Conservation (phyloP, 331 rosid species). For the Phaseolus coccineus region DNA sequence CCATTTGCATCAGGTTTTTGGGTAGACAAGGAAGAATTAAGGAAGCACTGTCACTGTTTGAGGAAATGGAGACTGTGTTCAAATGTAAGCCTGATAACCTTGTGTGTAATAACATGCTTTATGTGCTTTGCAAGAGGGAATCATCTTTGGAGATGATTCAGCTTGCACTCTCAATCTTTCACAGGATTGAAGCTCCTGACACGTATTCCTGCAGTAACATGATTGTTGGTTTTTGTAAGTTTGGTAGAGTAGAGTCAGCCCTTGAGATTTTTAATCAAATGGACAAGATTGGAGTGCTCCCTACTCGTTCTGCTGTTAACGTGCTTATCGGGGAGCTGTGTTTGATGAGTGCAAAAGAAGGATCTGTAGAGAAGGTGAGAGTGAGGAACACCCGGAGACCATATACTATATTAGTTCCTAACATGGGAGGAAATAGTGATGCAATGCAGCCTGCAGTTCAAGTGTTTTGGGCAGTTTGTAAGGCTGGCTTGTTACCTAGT, state of each 20-base stretch:
- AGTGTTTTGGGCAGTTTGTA: conserved; percentile 62
- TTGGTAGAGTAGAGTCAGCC: conserved; percentile 63
- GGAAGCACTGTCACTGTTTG: conserved; percentile 69
- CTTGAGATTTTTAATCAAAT: conserved; percentile 65
- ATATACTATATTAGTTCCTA: conserved; percentile 67
- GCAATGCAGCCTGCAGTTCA: conserved; percentile 66
- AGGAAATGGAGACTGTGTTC: conserved; percentile 65
- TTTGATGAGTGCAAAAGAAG: conserved; percentile 67
- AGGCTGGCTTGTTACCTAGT: conserved; percentile 64
- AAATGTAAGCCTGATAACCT: conserved; percentile 71
- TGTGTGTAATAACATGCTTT: conserved; percentile 74
- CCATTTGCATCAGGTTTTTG: conserved; percentile 74
- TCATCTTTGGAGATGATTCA: conserved; percentile 64
- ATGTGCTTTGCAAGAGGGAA: conserved; percentile 75
- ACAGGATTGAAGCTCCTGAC: conserved; percentile 68
- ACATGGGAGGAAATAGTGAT: conserved; percentile 55
- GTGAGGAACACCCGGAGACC: conserved; percentile 57
- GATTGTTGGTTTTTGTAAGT: conserved; percentile 73
- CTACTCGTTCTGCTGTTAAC: conserved; percentile 72
- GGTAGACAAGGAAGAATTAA: conserved; percentile 74
- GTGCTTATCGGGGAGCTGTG: conserved; percentile 69
- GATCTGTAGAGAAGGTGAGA: conserved; percentile 66
- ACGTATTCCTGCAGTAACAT: conserved; percentile 72
- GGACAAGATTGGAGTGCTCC: conserved; percentile 58
- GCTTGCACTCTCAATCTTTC: conserved; percentile 59